Evolutionary conservation across 129 eudicot species (phyloP).

Genomic region (Oenanthe sinensis): DNA sequence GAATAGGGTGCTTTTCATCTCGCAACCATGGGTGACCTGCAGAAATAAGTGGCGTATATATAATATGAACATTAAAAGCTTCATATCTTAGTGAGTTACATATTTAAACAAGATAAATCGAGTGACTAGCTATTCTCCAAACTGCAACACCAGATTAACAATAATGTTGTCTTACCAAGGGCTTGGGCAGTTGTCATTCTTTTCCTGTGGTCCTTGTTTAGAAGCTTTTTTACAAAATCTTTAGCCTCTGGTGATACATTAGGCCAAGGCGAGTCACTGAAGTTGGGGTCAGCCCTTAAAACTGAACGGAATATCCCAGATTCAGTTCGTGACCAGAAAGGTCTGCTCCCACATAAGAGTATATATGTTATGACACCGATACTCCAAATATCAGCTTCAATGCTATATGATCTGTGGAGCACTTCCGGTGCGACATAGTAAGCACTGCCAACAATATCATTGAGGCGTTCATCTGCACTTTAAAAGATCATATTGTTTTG

Average conservation of each 20-base stretch:
- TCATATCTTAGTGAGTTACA: not conserved
- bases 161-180: constrained; percentile 38
- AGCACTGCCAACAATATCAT: constrained; percentile 96
- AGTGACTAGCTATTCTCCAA: not conserved
- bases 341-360: constrained; percentile 90
- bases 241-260: constrained; percentile 69
- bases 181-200: constrained; percentile 94
- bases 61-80: not conserved
- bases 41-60: not conserved
- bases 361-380: constrained; percentile 91
- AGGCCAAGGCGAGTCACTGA: constrained; percentile 90
- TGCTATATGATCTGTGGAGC: constrained; percentile 79
- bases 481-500: constrained; percentile 7
- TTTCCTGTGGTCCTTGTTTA: constrained; percentile 84
- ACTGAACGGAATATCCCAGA: constrained; percentile 96
- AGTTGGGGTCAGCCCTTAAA: constrained; percentile 76
- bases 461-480: constrained; percentile 83
- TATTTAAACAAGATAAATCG: not conserved
- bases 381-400: constrained; percentile 97
- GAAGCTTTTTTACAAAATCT: constrained; percentile 83
- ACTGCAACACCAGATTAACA: not conserved
- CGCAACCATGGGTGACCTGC: constrained; percentile 96
- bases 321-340: constrained; percentile 92
- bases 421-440: constrained; percentile 99
- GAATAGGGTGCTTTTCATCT: constrained; percentile 45